Base-by-base conservation (phyloP, 176 grass and related monocot genomes). In the Oryza meridionalis region DNA sequence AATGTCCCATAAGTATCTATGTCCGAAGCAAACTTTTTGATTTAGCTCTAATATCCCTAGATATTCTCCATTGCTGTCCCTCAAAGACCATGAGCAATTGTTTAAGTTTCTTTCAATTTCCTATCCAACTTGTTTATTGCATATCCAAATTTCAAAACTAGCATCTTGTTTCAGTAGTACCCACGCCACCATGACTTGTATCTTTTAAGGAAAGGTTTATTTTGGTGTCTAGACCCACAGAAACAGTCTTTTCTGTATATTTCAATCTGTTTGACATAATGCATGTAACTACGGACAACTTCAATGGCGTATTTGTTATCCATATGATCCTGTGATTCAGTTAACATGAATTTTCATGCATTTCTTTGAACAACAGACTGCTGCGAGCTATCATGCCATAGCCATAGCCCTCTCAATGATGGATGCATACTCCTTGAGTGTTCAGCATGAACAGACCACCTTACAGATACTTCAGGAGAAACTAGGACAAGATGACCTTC, bases 361-460 rank as follows among this genome's bases (percentile, higher is more conserved):
- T 24, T 69, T 86, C 40, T 75, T 86, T 82, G 80, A 76, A 62
- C 59, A 83, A 70, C 90, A 99, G 97, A 99, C 97, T 86, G 97
- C 93, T 76, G 97, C 97, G 55, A 99, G 97, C 88, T 99, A 99
- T 72, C 97, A 99, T 91, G 97, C 97, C 70, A 99, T 99, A 81
- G 97, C 97, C 55, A 99, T 99, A 89, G 97, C 97, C 81, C 90
- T 99, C 67, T 99, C 97, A 26, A 96, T 96, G 97, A 99, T 99
- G 97, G 93, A 99, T 13, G 91, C 97, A 11, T 96, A 92, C 79
- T 92, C 97, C 47, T 71, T 99, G 63, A 99, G 97, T 10, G 87
- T 92, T 75, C 97, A 99, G 84, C 97, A 99, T 94, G 97, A 99
- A 88, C 89, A 96, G 80, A 99, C 97, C 45, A 99, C 97, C 73